Percentiles rank a stretch among this genome's conserved stretches.
Evolutionary conservation across 2,329 filamentous ascomycete species (phyloP).

Genomic region (Alternaria consortialis): DNA sequence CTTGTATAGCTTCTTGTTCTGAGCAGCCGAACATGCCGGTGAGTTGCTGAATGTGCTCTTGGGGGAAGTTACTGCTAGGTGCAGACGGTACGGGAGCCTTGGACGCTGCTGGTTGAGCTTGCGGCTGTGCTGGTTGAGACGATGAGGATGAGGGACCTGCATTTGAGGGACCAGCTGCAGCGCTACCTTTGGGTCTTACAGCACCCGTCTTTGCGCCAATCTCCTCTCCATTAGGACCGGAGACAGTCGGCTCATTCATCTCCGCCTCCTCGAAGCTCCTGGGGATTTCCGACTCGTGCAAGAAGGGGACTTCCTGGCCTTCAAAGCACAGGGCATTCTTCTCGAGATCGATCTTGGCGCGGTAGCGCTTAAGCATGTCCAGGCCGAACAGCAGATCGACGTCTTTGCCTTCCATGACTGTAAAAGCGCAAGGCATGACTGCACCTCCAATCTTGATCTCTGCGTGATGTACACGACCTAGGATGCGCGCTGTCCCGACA

Average conservation of each 20-base stretch:
- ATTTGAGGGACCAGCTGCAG: constrained; percentile 38
- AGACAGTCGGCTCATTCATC: constrained; percentile 81
- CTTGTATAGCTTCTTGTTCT: constrained; percentile 77
- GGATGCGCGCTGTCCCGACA: constrained; percentile 92
- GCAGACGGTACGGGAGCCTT: constrained; percentile 26
- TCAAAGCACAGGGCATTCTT: constrained; percentile 88
- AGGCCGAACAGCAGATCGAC: constrained; percentile 92
- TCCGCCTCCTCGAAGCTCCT: constrained; percentile 76
- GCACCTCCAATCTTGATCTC: constrained; percentile 91
- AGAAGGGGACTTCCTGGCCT: constrained; percentile 85
- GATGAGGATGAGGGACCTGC: constrained; percentile 27
- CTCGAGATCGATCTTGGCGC: constrained; percentile 87
- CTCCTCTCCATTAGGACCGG: constrained; percentile 86
- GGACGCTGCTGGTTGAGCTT: constrained; percentile 23
- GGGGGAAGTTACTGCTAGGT: constrained; percentile 55
- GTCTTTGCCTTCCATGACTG: constrained; percentile 98
- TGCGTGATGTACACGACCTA: constrained; percentile 93
- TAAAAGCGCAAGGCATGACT: constrained; percentile 93
- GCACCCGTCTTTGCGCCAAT: constrained; percentile 86
- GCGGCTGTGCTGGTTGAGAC: constrained; percentile 17
- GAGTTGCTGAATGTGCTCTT: constrained; percentile 78
- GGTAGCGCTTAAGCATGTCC: constrained; percentile 96
- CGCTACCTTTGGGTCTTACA: constrained; percentile 64
- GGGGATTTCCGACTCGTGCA: constrained; percentile 94
- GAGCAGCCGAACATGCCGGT: constrained; percentile 77